Evolutionary conservation across 352 stramenopile species (phyloP).

Genomic region (Saprolegnia diclina): DNA sequence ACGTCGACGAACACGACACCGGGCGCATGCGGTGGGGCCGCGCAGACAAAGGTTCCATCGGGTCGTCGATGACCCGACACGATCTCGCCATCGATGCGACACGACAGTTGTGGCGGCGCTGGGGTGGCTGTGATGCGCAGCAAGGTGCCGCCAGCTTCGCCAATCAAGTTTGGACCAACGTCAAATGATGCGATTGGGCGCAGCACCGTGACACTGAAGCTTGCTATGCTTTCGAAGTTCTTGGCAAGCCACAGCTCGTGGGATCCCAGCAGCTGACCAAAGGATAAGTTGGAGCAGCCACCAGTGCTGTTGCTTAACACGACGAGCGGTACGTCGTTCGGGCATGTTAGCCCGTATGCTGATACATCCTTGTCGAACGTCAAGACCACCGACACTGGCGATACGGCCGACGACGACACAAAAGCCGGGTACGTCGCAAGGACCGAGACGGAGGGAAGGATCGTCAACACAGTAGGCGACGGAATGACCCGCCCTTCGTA

Average conservation of each 20-base stretch:
- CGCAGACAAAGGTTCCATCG: background rate
- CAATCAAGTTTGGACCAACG: background rate
- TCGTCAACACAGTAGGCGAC: background rate
- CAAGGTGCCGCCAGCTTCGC: conserved; percentile 6
- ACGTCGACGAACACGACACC: background rate
- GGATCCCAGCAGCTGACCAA: background rate
- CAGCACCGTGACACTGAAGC: conserved; percentile 3
- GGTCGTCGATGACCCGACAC: background rate
- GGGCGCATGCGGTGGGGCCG: background rate
- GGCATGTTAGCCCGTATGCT: background rate
- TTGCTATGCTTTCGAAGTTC: background rate
- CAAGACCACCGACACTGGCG: background rate
- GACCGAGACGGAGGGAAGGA: background rate
- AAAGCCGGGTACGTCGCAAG: too few relatives aligned
- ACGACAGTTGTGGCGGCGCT: background rate
- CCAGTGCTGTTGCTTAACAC: background rate
- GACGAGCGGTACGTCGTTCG: background rate
- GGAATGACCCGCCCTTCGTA: background rate
- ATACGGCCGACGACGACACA: background rate
- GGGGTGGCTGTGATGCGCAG: background rate
- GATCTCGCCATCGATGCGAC: conserved; percentile 1
- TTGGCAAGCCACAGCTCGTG: background rate
- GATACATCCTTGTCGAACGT: background rate
- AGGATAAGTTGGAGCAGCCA: background rate
- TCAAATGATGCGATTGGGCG: background rate